Base-by-base conservation (phyloP, 2,329 filamentous ascomycete genomes). In the Microsporum canis region DNA sequence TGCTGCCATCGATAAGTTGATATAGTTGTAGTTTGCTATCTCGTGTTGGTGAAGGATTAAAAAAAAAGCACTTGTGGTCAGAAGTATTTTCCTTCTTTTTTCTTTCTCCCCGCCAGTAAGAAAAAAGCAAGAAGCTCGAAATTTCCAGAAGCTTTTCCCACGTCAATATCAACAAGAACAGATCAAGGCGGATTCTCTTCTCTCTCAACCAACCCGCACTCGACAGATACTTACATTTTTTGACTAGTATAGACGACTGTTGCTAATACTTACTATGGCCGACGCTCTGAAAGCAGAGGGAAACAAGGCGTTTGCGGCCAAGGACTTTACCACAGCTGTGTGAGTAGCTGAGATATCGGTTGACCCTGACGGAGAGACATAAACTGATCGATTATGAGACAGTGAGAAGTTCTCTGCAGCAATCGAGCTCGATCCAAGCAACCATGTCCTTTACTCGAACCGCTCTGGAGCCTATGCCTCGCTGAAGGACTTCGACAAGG, bases 381-480 rank as follows among this genome's bases (percentile, higher is more conserved):
- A n/a, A 23, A 33, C 41, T 64, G 56, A 41, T 62, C 45, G 63
- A 55, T 39, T 29, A 59, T n/a, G 36, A 45, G 56, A 49, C 68
- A 96, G 92, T 74, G 87, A 91, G 68, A 94, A 96, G 73, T 99
- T 99, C 77, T 88, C 91, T 62, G 83, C 96, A 77, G 94, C 94
- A 59, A 96, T 99, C 71, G 88, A 85, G 61, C 77, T 95, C 70
- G 89, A 96, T 65, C 87, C 91, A 57, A 78, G 80, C 64, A 99
- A 99, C 76, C 94, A 99, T 76, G 92, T 99, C 67, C 88, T 99
- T 62, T 99, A 92, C 82, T 97, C 91, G 71, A 99, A 99, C 79
- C 87, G 94, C 68, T 97, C 94, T 34, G 94, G 84, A 63, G 82
- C 84, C 56, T 85, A 95, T 71, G 89, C 92, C 51, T 96, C 94